phyloP scores from a whole-genome alignment of 345 rosid species.

The Syzygium aqueum region DNA sequence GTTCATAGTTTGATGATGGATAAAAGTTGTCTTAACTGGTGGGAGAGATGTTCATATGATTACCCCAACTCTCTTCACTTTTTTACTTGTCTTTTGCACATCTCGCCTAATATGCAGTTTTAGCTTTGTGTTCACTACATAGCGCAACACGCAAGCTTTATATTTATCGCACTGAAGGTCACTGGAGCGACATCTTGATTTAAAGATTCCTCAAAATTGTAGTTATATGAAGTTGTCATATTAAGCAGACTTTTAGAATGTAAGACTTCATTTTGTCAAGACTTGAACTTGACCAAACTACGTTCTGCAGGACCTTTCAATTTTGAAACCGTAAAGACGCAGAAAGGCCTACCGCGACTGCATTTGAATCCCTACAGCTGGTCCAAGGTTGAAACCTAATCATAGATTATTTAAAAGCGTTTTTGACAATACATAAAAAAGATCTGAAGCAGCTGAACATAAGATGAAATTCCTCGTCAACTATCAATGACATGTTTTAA shows the following conservation, averaged over 20 bases:
- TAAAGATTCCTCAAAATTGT: background rate
- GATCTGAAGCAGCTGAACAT: background rate
- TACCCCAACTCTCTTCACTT: background rate
- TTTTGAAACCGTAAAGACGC: conserved; percentile 37
- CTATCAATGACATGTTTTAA: background rate
- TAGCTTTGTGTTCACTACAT: background rate
- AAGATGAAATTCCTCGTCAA: background rate
- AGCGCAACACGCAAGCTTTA: background rate
- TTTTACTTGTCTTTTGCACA: background rate
- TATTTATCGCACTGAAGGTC: background rate
- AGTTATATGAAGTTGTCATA: background rate
- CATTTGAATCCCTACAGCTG: conserved; percentile 78
- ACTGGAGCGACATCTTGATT: background rate
- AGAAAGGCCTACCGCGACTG: conserved; percentile 29
- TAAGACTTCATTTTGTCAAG: background rate
- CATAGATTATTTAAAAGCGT: background rate
- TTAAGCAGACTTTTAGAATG: background rate
- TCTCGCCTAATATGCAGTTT: background rate
- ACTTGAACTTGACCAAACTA: background rate
- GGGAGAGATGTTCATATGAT: background rate
- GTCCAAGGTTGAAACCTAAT: conserved; percentile 61
- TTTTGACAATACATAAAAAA: background rate
- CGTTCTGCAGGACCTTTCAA: conserved; percentile 71
- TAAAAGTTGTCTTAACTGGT: background rate
- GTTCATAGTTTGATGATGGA: background rate